Base-by-base conservation (phyloP, 129 eudicot genomes). In the Chrysanthemum seticuspe region DNA sequence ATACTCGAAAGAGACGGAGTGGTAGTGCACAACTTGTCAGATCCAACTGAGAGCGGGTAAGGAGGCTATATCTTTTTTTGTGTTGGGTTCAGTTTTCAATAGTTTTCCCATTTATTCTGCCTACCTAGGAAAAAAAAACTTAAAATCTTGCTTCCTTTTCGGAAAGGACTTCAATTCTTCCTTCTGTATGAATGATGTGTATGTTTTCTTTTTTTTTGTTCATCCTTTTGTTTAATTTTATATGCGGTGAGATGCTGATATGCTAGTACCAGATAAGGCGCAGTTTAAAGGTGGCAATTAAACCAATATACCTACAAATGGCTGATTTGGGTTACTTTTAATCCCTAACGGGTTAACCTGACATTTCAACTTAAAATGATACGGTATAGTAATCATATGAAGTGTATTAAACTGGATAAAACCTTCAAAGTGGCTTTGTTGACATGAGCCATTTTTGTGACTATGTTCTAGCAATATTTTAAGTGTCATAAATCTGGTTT, bases 1-100 rank as follows among this genome's bases (percentile, higher is more conserved):
- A 74, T 94, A 64, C 91, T 94, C 29, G 85, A 84, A 74, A 95
- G 79, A 82, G 89, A 94, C 34, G 91, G 89, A 69, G 68, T 90
- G 52, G 53, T 84, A 52, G 65, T 72, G 79, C 85, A 80, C 65
- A 86, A 75, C 67, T 69, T 92, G 29, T 74, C 56, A 44, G 53
- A 54, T 75, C 56, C 72, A 53, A 71, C 75, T 73, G 76, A 18
- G 29, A 70, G 60, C 9, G 80, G 83, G 98, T 87, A 82, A 83
- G 87, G 76, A 61, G 58, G 57, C 36, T 36, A 53, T 29, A 11
- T 73, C 59, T 60, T 14, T 16, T 48, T 50, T 1, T 13, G 52
- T 23, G 21, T 18, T 8, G 21, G 0, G 57, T 52, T 36, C 44
- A 36, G 2, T 52, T 11, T 11, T 52, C 57, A 52, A 10, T 13